Evolutionary conservation across 768 basidiomycete genomes (phyloP).

Genomic region (Russula griseocarnosa): DNA sequence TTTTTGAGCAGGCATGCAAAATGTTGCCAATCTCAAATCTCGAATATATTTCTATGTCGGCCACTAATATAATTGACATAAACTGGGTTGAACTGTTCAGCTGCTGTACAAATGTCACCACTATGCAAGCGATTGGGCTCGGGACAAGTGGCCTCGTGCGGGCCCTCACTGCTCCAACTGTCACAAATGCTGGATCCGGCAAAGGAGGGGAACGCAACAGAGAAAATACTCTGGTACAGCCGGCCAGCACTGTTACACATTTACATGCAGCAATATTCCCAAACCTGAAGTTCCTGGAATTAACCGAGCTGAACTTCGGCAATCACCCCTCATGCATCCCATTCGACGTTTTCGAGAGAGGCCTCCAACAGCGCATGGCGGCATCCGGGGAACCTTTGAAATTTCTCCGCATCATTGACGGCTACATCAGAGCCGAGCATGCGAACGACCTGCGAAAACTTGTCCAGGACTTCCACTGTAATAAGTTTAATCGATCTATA

Average conservation of each 20-base stretch:
- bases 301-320: conserved; percentile 3
- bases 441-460: not conserved
- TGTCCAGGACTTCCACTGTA: conserved; percentile 7
- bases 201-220: not conserved
- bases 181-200: too few relatives aligned
- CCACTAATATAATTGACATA: not conserved
- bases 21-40: conserved; percentile 5
- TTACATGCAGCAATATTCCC: not conserved
- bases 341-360: not conserved
- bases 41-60: conserved; percentile 10
- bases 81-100: conserved; percentile 5
- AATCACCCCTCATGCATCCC: not conserved
- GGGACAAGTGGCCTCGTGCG: conserved; percentile 4
- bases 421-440: not conserved
- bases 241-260: not conserved
- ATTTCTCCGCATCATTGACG: not conserved
- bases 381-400: not conserved
- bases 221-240: not conserved
- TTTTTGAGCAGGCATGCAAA: not conserved
- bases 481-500: not conserved
- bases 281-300: not conserved
- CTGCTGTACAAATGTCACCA: conserved; percentile 8
- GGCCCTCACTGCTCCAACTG: conserved; percentile 4
- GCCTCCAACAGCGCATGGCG: not conserved
- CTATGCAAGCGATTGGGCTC: not conserved